Evolutionary conservation across 352 stramenopile species (phyloP).

Genomic region (Pythium myriotylum): DNA sequence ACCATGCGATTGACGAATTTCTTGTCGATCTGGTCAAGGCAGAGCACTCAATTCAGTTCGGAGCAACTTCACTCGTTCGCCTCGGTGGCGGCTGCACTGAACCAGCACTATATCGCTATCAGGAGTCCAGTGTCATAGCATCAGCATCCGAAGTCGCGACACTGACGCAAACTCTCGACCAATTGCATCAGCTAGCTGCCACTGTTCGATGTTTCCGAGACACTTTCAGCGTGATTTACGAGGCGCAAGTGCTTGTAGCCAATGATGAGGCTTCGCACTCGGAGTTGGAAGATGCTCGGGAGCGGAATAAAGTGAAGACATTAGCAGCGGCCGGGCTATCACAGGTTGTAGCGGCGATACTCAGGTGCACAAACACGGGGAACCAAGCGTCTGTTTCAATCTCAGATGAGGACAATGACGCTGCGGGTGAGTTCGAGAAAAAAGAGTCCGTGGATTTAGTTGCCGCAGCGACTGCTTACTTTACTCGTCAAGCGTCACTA

Average conservation of each 20-base stretch:
- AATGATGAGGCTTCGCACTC: background rate
- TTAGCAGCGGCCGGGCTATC: slow-evolving; percentile 13
- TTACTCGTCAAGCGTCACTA: slow-evolving; percentile 22
- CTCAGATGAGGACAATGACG: background rate
- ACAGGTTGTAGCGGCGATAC: background rate
- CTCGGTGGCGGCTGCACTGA: slow-evolving; percentile 74
- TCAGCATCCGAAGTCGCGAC: slow-evolving; percentile 7
- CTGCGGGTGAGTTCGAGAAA: background rate
- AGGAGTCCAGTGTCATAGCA: slow-evolving; percentile 36
- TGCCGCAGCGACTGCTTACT: background rate
- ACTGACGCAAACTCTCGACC: slow-evolving; percentile 12
- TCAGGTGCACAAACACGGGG: background rate
- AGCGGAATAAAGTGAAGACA: slow-evolving; percentile 11
- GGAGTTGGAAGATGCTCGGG: background rate
- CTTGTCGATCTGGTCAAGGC: slow-evolving; percentile 71
- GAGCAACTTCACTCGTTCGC: slow-evolving; percentile 45
- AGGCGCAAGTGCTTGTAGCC: slow-evolving; percentile 20
- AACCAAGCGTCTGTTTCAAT: background rate
- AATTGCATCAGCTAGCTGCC: slow-evolving; percentile 22
- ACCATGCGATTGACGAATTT: slow-evolving; percentile 89
- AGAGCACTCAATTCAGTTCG: slow-evolving; percentile 36
- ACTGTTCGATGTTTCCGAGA: slow-evolving; percentile 16
- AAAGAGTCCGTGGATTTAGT: background rate
- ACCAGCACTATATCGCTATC: slow-evolving; percentile 46
- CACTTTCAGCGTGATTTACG: slow-evolving; percentile 24